Base-by-base conservation (phyloP, 1,284 basidiomycete genomes). In the Grifola frondosa region DNA sequence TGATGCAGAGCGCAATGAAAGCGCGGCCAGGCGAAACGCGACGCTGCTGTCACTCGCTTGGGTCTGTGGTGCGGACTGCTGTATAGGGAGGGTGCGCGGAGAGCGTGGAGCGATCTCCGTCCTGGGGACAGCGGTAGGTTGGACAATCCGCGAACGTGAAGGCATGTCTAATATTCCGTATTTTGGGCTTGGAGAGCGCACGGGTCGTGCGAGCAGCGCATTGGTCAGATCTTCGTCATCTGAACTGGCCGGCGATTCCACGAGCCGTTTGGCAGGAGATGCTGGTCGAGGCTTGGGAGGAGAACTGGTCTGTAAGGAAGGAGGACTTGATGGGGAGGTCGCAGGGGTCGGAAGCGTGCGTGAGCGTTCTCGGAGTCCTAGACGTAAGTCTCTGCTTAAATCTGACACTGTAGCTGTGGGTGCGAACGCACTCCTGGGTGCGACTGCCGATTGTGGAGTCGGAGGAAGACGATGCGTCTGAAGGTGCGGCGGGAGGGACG, bases 141-240 rank as follows among this genome's bases (percentile, higher is more conserved):
- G 37, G 12, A 30, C 17, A 16, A 37, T 49, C 6, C 43, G 38
- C 30, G 44, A 15, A 16, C 4, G n/a, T 9, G 12, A n/a, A 21
- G 34, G 43, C 5, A 59, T 44, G 36, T 61, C 60, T 9, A 53
- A 52, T 7, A 57, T 58, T 5, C 57, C 61, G 39, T 57, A 62
- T 30, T 56, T 49, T 6, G 65, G 65, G 30, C 62, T 65, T 13
- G 59, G 58, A 3, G 58, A 48, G 31, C 48, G 41, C 5, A 49
- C 45, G 34, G 46, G 56, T 1, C 55, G 50, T 36, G 53, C 47
- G 3, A 62, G 52, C 20, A 62, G 28, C 10, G 56, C 49, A 20
- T 58, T 53, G 12, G 54, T 53, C 29, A 62, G 34, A 36, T 62
- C 60, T n/a, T 63, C 61, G 23, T 58, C 58, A 28, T 61, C 60